Evolutionary conservation across 345 rosid species (phyloP).

Genomic region (Populus simonii): DNA sequence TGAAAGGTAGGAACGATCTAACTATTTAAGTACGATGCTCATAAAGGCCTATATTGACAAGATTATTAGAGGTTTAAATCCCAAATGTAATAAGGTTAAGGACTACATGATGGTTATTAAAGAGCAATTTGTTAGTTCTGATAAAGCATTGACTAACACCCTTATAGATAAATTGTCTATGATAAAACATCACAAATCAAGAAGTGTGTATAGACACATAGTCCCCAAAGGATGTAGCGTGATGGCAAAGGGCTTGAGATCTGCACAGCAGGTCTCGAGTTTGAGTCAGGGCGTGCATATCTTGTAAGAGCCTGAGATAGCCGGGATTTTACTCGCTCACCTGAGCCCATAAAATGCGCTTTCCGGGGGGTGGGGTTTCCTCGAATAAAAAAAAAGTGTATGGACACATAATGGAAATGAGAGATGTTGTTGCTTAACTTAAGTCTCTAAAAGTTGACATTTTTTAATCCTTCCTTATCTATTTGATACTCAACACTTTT

Average conservation of each 20-base stretch:
- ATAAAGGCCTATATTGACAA: neutral
- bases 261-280: too few species aligned
- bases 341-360: too few species aligned
- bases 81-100: neutral
- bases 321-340: too few species aligned
- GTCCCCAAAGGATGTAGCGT: too few species aligned
- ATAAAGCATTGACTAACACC: neutral
- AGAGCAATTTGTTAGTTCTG: neutral
- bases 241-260: too few species aligned
- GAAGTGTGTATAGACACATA: neutral
- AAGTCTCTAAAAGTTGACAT: neutral
- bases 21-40: neutral
- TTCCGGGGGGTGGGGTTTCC: too few species aligned
- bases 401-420: neutral
- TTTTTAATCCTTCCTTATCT: neutral
- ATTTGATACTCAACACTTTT: neutral
- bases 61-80: neutral
- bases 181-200: neutral
- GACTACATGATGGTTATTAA: neutral
- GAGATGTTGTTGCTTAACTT: neutral
- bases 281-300: too few species aligned
- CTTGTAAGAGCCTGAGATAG: too few species aligned
- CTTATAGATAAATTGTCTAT: neutral
- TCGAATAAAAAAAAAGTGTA: too few species aligned
- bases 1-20: rapidly evolving